A percentile compares a stretch with the other conserved stretches of the same genome.
Evolutionary conservation across 441 rosid genomes (phyloP).

Genomic region (Mallotus repandus): DNA sequence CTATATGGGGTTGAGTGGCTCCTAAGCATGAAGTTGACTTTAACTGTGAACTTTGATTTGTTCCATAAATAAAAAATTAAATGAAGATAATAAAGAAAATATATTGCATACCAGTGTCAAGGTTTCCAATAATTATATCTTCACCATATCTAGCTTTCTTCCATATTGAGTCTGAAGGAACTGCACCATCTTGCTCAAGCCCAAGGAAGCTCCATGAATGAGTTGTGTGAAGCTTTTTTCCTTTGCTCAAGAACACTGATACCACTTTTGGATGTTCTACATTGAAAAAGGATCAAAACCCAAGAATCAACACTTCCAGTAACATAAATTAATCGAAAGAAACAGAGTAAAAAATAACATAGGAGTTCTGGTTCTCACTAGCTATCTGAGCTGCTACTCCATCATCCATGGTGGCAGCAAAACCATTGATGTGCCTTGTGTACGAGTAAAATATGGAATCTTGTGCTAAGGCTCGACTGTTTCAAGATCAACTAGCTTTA

Average conservation of each 20-base stretch:
- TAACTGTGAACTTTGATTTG: background rate
- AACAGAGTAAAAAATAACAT: background rate
- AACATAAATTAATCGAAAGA: background rate
- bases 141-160: slow-evolving; percentile 52
- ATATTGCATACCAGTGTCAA: slow-evolving; percentile 55
- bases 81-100: background rate
- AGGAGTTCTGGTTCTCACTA: slow-evolving; percentile 26
- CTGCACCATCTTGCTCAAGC: slow-evolving; percentile 35
- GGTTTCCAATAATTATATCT: slow-evolving; percentile 56
- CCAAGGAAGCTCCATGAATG: slow-evolving; percentile 62
- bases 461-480: slow-evolving; percentile 40
- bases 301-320: too few relatives aligned
- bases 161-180: slow-evolving; percentile 42
- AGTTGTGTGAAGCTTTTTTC: slow-evolving; percentile 50
- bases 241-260: slow-evolving; percentile 49
- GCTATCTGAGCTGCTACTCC: slow-evolving; percentile 51
- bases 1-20: background rate
- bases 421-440: slow-evolving; percentile 57
- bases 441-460: slow-evolving; percentile 56
- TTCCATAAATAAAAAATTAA: background rate
- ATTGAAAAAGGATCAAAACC: background rate
- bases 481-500: background rate
- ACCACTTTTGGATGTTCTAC: slow-evolving; percentile 57
- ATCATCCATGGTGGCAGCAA: slow-evolving; percentile 59
- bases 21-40: slow-evolving; percentile 1